Evolutionary conservation across 202 grass and related monocot genomes (phyloP).

Genomic region (Brachypodium distachyon): DNA sequence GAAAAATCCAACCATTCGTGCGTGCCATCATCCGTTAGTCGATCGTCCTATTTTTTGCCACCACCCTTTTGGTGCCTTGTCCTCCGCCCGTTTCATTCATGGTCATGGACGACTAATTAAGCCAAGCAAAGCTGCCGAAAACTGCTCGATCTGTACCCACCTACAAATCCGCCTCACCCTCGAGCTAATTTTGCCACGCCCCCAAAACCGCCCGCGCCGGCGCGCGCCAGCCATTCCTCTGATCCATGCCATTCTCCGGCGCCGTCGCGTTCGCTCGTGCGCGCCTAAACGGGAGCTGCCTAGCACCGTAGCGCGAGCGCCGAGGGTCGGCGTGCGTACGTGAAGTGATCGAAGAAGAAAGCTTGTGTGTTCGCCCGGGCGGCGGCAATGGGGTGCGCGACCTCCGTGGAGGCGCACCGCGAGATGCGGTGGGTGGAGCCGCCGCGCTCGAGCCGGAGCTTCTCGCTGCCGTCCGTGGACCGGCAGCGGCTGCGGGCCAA

Average conservation of each 20-base stretch:
- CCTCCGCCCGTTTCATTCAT: conserved; percentile 30
- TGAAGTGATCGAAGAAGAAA: background rate
- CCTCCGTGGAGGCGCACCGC: conserved; percentile 38
- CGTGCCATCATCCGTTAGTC: conserved; percentile 15
- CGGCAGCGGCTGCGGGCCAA: conserved; percentile 18
- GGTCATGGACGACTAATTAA: conserved; percentile 42
- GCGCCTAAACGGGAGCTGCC: background rate
- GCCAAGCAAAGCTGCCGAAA: background rate
- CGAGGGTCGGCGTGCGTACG: background rate
- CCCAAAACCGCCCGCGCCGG: no score
- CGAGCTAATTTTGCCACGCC: conserved; percentile 19
- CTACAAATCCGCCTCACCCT: conserved; percentile 47
- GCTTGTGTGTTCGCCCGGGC: background rate
- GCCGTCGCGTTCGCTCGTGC: background rate
- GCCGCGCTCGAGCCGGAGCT: conserved; percentile 27
- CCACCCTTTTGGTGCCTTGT: conserved; percentile 8
- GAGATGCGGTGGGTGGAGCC: conserved; percentile 3
- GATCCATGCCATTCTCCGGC: conserved; percentile 16
- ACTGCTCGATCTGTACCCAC: conserved; percentile 20
- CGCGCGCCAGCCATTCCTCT: background rate
- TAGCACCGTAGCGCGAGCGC: background rate
- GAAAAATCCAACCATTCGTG: conserved; percentile 14
- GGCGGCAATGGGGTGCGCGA: conserved; percentile 53
- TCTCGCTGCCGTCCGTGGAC: conserved; percentile 43
- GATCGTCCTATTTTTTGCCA: conserved; percentile 31